Percentiles rank a stretch among this genome's conserved stretches.
phyloP scores from a whole-genome alignment of 768 basidiomycete species.

The Chalciporus pseudorubinellus region DNA sequence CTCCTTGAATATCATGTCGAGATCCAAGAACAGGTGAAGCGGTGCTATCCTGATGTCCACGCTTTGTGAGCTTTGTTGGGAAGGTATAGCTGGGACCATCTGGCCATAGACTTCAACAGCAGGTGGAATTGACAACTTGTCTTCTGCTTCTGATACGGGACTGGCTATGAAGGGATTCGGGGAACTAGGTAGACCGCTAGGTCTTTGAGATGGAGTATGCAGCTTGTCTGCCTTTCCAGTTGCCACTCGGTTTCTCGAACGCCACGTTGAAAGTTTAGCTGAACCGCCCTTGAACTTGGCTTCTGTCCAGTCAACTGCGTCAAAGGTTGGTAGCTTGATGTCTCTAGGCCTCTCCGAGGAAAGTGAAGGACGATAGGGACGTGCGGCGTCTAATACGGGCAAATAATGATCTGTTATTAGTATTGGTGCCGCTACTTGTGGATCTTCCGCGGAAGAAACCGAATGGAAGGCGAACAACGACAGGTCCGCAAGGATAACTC shows the following conservation, averaged over 20 bases:
- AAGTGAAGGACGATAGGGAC: conserved; percentile 42
- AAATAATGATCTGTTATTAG: conserved; percentile 74
- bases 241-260: conserved; percentile 39
- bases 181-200: conserved; percentile 14
- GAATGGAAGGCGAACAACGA: conserved; percentile 54
- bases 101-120: conserved; percentile 20
- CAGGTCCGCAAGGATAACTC: conserved; percentile 41
- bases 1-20: conserved; percentile 43
- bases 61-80: conserved; percentile 4
- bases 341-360: conserved; percentile 18
- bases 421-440: conserved; percentile 54
- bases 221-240: conserved; percentile 14
- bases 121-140: conserved; percentile 9
- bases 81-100: neutral
- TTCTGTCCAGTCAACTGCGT: conserved; percentile 62
- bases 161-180: conserved; percentile 19
- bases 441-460: conserved; percentile 15
- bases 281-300: conserved; percentile 38
- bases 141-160: conserved; percentile 16
- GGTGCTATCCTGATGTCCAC: conserved; percentile 49
- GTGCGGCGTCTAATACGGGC: conserved; percentile 49
- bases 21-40: conserved; percentile 76
- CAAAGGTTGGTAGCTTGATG: conserved; percentile 51
- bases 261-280: conserved; percentile 63
- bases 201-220: conserved; percentile 18